A percentile compares a stretch with the other conserved stretches of the same genome.
These are phyloP conservation scores for Sporothrix phasma DNA, from an alignment of 2,329 filamentous ascomycete species.

Conservation along the genomic window DNA sequence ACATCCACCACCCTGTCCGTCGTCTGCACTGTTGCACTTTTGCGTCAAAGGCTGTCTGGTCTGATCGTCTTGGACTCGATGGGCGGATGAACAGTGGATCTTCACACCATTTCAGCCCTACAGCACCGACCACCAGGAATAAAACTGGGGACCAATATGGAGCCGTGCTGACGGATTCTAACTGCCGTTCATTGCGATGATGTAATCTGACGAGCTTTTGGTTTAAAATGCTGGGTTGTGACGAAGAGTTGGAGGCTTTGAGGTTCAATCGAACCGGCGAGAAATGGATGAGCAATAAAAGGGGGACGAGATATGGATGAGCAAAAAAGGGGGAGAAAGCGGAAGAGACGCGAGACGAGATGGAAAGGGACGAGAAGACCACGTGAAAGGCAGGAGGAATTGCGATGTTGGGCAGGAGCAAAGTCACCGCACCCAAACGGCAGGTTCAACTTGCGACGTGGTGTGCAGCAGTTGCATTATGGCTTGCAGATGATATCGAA, in stretches of 20 bases:
- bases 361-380: too few relatives aligned
- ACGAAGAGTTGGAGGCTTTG: too few relatives aligned
- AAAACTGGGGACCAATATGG: neutral
- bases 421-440: neutral
- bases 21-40: neutral
- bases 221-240: neutral
- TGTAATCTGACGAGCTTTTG: neutral
- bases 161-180: neutral
- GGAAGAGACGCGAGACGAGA: too few relatives aligned
- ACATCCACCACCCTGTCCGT: neutral
- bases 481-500: neutral
- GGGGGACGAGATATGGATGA: too few relatives aligned
- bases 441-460: neutral
- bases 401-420: neutral
- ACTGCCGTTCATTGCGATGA: neutral
- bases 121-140: neutral
- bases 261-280: too few relatives aligned
- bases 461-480: neutral
- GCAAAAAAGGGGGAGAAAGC: too few relatives aligned
- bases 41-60: neutral
- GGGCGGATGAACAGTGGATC: neutral
- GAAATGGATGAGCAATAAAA: too few relatives aligned
- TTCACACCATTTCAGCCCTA: conserved; percentile 3
- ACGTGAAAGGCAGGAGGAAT: too few relatives aligned
- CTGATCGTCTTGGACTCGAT: neutral